phyloP scores from a whole-genome alignment of 2,329 filamentous ascomycete genomes.

The Metarhizium anisopliae region DNA sequence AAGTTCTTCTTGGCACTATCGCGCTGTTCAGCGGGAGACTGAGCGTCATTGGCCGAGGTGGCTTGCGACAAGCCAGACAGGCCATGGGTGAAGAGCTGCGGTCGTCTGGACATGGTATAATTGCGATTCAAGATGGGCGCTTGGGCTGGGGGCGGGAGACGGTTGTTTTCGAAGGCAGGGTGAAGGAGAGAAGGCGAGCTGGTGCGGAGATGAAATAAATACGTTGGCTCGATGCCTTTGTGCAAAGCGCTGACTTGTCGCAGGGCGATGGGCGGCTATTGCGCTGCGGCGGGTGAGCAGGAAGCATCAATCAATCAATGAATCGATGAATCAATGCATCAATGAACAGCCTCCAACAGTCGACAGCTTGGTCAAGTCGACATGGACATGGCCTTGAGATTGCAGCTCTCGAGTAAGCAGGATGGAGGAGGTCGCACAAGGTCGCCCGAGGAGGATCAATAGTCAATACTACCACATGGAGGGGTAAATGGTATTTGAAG shows the following conservation, averaged over 20 bases:
- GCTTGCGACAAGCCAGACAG: slow-evolving; percentile 54
- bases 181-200: neutral
- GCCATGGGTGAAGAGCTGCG: slow-evolving; percentile 52
- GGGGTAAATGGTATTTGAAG: too few species aligned
- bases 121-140: neutral
- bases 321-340: too few species aligned
- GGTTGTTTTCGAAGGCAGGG: neutral
- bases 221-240: neutral
- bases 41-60: slow-evolving; percentile 48
- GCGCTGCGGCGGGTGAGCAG: too few species aligned
- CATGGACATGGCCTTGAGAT: too few species aligned
- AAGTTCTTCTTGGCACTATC: slow-evolving; percentile 80
- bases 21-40: slow-evolving; percentile 63
- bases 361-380: too few species aligned
- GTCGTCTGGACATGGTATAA: slow-evolving; percentile 44
- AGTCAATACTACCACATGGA: too few species aligned
- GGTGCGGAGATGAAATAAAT: neutral
- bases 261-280: neutral
- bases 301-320: too few species aligned
- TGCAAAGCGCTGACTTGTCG: neutral
- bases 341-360: too few species aligned
- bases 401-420: too few species aligned
- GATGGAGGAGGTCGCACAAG: too few species aligned
- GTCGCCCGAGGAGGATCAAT: too few species aligned
- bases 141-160: neutral